Evolutionary conservation across 2,329 filamentous ascomycete species (phyloP), one percentile per base, ranked within the genome.

Genomic region (Diaporthe sp.): DNA sequence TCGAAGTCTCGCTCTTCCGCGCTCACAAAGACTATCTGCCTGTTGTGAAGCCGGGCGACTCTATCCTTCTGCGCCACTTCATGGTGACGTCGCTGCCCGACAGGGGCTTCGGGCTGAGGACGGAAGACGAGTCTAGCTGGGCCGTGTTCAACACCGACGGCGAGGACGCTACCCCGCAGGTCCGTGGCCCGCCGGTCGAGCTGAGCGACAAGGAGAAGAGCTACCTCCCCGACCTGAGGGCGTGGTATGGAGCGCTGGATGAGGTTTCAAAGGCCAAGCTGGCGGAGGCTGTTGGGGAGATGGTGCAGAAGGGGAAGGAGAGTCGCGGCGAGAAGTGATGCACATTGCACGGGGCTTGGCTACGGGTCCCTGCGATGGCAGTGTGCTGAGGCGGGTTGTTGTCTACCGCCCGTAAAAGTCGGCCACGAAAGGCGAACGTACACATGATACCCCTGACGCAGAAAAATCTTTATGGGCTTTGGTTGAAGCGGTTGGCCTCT

Each of bases 121-220:
- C 86, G n/a, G 55, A 75, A n/a, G 88, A 89, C 59, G 85, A 83
- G 46, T 92, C 90, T 22, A 88, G 89, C 72, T 93, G 92, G 89
- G 91, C 89, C 2, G 89, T 93, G 4, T 92, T 91, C 77, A 89
- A 91, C 78, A 82, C 83, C 53, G 81, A 83, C 46, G 78, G 78
- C 44, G 82, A 82, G 4, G 82, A 84, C 61, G 79, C 81, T 70
- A 82, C 87, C 58, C 84, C 88, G 57, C 88, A 92, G 82, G 88
- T 92, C 71, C 88, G 87, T 76, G 91, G 91, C 0, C 89, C 90
- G 72, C 90, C 90, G 0, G 87, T 93, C 28, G 91, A 93, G 82
- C 86, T 89, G 76, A 85, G 84, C 39, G 83, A 86, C 19, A 83
- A 82, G 39, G 91, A 92, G 82, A 84, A 83, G 68, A 83, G 83